A percentile compares a stretch with the other conserved stretches of the same genome.
phyloP scores from a whole-genome alignment of 1,284 basidiomycete genomes.

The Tremellales sp. region DNA sequence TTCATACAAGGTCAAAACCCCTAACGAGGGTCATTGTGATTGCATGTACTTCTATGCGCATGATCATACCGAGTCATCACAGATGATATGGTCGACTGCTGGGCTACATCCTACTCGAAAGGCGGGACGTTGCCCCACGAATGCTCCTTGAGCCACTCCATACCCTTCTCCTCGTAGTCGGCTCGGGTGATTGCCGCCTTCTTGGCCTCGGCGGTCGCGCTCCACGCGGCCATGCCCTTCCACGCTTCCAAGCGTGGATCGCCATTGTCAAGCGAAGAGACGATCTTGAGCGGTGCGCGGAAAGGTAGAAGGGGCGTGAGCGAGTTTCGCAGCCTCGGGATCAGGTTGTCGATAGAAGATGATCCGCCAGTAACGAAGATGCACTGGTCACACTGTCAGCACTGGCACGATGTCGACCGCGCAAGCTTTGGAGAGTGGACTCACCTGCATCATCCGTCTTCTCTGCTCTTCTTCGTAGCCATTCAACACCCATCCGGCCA shows the following conservation, averaged over 20 bases:
- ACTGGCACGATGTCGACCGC: slow-evolving; percentile 15
- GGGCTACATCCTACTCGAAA: slow-evolving; percentile 5
- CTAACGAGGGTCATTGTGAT: too few relatives aligned
- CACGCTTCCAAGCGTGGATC: slow-evolving; percentile 79
- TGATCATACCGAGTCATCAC: too few relatives aligned
- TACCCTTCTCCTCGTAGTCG: slow-evolving; percentile 89
- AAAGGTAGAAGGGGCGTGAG: slow-evolving; percentile 78
- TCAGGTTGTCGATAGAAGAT: slow-evolving; percentile 68
- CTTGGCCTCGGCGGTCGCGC: slow-evolving; percentile 59
- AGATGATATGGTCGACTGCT: too few relatives aligned
- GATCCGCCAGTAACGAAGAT: slow-evolving; percentile 87
- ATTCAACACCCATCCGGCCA: slow-evolving; percentile 79
- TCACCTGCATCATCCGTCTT: slow-evolving; percentile 56
- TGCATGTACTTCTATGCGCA: too few relatives aligned
- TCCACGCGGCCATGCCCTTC: slow-evolving; percentile 87
- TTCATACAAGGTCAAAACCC: too few relatives aligned
- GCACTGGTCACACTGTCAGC: slow-evolving; percentile 58
- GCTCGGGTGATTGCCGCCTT: slow-evolving; percentile 61
- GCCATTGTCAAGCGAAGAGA: slow-evolving; percentile 50
- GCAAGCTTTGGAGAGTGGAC: slow-evolving; percentile 13
- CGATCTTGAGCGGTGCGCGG: slow-evolving; percentile 63
- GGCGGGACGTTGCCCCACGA: slow-evolving; percentile 48
- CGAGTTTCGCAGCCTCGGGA: slow-evolving; percentile 62
- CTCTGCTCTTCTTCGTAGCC: slow-evolving; percentile 69
- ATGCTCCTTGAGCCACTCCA: slow-evolving; percentile 62